Evolutionary conservation across 139 green algal species (phyloP), one percentile per base, ranked within the genome.

Genomic region (Trebouxia sp.): DNA sequence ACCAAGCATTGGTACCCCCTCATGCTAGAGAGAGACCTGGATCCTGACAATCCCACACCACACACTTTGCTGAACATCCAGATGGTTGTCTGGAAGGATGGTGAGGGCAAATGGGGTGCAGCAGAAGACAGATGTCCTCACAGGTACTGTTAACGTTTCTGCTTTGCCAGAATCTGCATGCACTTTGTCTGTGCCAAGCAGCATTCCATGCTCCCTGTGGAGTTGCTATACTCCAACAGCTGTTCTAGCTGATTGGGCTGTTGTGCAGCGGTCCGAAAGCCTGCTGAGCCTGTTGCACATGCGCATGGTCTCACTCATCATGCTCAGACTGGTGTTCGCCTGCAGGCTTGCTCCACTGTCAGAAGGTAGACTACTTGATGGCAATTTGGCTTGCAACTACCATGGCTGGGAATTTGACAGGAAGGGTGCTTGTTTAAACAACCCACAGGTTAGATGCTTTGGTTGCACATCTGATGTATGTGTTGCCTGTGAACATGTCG

Each of bases 321-420:
- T n/a, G n/a, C 22, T 65, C 22, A 35, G 24, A 12, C 35, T 65
- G 17, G 32, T 6, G 55, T 26, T 69, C 30, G 24, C 6, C 41
- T 11, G 11, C 58, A 69, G 58, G 58, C 30, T 69, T 20, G 58
- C 58, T 26, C 58, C 58, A 26, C 28, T 69, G 14, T 69, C 58
- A 42, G 58, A 69, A 39, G 58, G 58, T 7, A 28, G 58, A 28
- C 39, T 69, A 26, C 58, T 42, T 0, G 10, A 69, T 26, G 58
- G 58, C 28, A 41, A 69, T 39, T 42, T 69, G 58, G 58, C 58
- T 41, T 69, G 58, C 58, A 69, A 69, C 10, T 69, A 69, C 30
- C 58, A 69, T 69, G 58, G 58, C n/a, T 69, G 58, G 58, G 28
- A 69, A 30, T 69, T 69, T 69, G 58, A 69, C 17, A 15, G 58